Conservation (phyloP, 495 filamentous ascomycete genomes). For the Lophiostoma macrostomum region DNA sequence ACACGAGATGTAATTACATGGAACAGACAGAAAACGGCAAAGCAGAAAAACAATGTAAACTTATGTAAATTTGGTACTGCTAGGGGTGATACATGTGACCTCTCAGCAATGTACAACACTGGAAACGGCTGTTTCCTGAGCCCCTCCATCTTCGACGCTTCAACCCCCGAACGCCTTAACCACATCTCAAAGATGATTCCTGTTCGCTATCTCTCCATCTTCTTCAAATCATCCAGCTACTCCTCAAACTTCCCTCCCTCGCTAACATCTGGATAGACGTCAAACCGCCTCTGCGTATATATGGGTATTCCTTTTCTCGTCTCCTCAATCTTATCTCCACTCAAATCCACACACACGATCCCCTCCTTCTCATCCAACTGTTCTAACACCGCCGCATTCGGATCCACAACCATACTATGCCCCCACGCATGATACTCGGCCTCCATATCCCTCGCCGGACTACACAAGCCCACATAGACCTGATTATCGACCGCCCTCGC, state of each 20-base stretch:
- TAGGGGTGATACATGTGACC: too few relatives aligned
- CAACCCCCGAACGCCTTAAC: too few relatives aligned
- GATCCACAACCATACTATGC: constrained; percentile 82
- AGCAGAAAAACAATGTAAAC: too few relatives aligned
- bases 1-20: too few relatives aligned
- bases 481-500: constrained; percentile 93
- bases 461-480: constrained; percentile 88
- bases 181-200: too few relatives aligned
- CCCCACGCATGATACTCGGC: constrained; percentile 88
- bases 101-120: too few relatives aligned
- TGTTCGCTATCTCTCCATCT: too few relatives aligned
- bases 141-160: too few relatives aligned
- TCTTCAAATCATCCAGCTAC: too few relatives aligned
- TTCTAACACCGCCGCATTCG: constrained; percentile 75
- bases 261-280: constrained; percentile 92
- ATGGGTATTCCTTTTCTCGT: constrained; percentile 83
- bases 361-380: constrained; percentile 73
- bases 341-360: constrained; percentile 73
- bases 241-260: constrained; percentile 34
- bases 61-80: too few relatives aligned
- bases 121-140: too few relatives aligned
- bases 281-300: constrained; percentile 80
- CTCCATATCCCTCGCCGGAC: constrained; percentile 75
- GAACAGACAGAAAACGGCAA: too few relatives aligned
- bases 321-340: constrained; percentile 67